Percentiles rank a stretch among this genome's conserved stretches.
These are phyloP conservation scores for Ganoderma leucocontextum DNA, from an alignment of 1,284 basidiomycete genomes.

Conservation along the genomic window DNA sequence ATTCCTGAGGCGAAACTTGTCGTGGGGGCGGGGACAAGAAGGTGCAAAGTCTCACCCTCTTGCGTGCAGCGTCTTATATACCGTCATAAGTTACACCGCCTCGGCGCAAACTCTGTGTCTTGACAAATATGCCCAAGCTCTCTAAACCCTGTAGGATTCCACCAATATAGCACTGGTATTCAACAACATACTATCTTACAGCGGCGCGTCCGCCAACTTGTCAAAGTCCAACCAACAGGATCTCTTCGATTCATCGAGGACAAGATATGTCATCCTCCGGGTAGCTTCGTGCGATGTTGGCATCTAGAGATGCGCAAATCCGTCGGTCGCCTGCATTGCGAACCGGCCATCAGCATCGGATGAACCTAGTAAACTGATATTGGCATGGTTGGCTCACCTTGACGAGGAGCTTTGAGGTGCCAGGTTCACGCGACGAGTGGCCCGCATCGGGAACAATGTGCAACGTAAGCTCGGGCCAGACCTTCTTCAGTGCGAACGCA, in stretches of 20 bases:
- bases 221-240: neutral
- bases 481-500: slow-evolving; percentile 82
- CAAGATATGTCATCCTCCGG: neutral
- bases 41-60: neutral
- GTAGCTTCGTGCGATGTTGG: neutral
- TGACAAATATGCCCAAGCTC: neutral
- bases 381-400: slow-evolving; percentile 55
- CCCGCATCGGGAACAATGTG: slow-evolving; percentile 91
- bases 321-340: slow-evolving; percentile 39
- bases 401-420: slow-evolving; percentile 77
- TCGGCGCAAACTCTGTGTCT: neutral
- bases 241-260: neutral
- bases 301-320: slow-evolving; percentile 37
- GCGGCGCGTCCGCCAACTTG: neutral
- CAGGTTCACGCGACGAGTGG: slow-evolving; percentile 85
- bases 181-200: slow-evolving; percentile 7
- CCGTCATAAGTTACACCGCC: neutral
- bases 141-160: neutral
- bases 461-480: slow-evolving; percentile 83
- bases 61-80: neutral
- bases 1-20: neutral
- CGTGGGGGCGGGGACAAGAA: neutral
- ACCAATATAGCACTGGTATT: neutral
- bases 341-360: slow-evolving; percentile 13
- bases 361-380: neutral